These are phyloP conservation scores for Suillus discolor DNA, from an alignment of 768 basidiomycete species.

Conservation along the genomic window DNA sequence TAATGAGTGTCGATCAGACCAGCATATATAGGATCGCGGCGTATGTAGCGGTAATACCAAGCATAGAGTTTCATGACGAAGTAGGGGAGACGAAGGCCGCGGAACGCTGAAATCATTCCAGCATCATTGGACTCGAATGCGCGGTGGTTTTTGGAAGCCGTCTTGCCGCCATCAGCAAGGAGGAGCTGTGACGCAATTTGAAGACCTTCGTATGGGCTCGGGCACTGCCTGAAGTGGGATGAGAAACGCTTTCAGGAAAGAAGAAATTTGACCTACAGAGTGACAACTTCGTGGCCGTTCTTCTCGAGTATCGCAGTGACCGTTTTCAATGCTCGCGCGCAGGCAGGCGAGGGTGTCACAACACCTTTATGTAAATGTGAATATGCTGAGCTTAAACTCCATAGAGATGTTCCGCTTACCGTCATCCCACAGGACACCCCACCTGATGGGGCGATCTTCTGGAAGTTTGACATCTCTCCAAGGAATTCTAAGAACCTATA, in stretches of 20 bases:
- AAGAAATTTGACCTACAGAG: slow-evolving; percentile 45
- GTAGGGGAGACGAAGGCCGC: slow-evolving; percentile 46
- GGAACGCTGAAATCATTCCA: slow-evolving; percentile 43
- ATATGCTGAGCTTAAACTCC: not conserved
- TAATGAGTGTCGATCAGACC: slow-evolving; percentile 50
- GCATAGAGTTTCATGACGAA: slow-evolving; percentile 49
- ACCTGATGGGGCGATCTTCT: slow-evolving; percentile 54
- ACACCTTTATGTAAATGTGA: slow-evolving; percentile 44
- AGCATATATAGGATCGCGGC: slow-evolving; percentile 54
- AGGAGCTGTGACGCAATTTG: slow-evolving; percentile 54
- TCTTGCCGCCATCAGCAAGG: slow-evolving; percentile 52
- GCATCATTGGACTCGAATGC: slow-evolving; percentile 50
- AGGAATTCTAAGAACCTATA: slow-evolving; percentile 37
- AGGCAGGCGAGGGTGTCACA: slow-evolving; percentile 60
- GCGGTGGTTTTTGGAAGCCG: slow-evolving; percentile 35
- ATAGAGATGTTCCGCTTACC: slow-evolving; percentile 34
- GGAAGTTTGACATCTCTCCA: slow-evolving; percentile 41
- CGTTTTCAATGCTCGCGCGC: slow-evolving; percentile 50
- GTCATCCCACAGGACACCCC: slow-evolving; percentile 68
- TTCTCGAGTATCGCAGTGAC: slow-evolving; percentile 47
- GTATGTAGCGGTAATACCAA: slow-evolving; percentile 54
- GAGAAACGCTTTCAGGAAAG: not conserved
- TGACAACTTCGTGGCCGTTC: slow-evolving; percentile 52
- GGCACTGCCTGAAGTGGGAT: slow-evolving; percentile 21
- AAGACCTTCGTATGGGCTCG: slow-evolving; percentile 56